A percentile compares a stretch with the other conserved stretches of the same genome.
Conservation (phyloP, 2,329 filamentous ascomycete species). For the Cadophora luteo-olivacea region DNA sequence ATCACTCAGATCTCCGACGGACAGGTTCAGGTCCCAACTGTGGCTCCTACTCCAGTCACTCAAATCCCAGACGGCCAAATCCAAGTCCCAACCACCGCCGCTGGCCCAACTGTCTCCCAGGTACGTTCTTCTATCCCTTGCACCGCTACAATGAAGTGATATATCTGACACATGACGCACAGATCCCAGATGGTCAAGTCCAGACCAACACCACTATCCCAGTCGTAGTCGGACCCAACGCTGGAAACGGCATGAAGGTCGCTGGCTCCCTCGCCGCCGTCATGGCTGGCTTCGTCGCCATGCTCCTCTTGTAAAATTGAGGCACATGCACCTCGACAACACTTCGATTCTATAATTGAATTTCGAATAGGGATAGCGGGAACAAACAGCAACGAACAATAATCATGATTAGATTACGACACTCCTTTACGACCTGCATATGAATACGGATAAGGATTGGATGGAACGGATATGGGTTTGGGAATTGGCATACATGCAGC, state of each 20-base stretch:
- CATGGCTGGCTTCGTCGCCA: conserved; percentile 20
- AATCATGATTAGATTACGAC: conserved; percentile 11
- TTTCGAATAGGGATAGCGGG: conserved; percentile 12
- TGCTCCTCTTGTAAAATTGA: conserved; percentile 32
- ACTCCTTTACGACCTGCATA: conserved; percentile 5
- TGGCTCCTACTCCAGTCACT: not conserved
- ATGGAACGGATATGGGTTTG: not conserved
- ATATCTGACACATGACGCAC: not conserved
- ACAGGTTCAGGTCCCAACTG: not conserved
- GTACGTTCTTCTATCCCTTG: conserved; percentile 24
- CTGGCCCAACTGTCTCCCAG: conserved; percentile 30
- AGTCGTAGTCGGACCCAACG: conserved; percentile 1
- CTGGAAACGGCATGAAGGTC: conserved; percentile 22
- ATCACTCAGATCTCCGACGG: not conserved
- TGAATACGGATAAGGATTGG: not conserved
- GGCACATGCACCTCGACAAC: not conserved
- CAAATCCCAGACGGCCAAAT: conserved; percentile 46
- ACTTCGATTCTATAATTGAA: conserved; percentile 17
- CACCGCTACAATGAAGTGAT: not conserved
- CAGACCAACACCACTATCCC: conserved; percentile 54
- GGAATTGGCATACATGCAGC: not conserved
- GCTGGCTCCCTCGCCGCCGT: conserved; percentile 19
- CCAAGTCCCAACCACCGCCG: conserved; percentile 32
- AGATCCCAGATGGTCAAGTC: conserved; percentile 49
- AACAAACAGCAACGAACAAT: not conserved